These are phyloP conservation scores for Plasmodium sp. DNA, from an alignment of 169 alveolate genomes.

Conservation along the genomic window DNA sequence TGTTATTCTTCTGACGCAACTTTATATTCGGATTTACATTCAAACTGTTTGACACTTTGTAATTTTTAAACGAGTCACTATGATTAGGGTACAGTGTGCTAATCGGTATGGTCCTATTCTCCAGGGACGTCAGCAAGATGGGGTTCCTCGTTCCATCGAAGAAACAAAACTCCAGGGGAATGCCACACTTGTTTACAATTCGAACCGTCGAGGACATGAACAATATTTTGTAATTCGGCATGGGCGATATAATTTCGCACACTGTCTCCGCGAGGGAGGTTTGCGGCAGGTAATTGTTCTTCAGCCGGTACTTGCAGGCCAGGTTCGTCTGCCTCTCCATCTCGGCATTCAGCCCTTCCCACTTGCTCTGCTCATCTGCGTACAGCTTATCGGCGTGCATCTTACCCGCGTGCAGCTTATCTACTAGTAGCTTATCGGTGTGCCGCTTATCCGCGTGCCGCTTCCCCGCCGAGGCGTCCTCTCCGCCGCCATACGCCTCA, in stretches of 20 bases:
- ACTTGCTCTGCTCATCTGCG: constrained; percentile 1
- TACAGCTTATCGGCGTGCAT: no score
- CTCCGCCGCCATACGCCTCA: neutral
- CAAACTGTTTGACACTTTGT: constrained; percentile 66
- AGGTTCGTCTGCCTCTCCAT: constrained; percentile 41
- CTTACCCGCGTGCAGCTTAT: no score
- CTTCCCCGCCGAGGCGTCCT: neutral
- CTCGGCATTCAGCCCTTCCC: constrained; percentile 23
- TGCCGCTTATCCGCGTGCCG: no score
- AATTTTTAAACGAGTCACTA: constrained; percentile 67
- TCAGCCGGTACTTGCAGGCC: constrained; percentile 9
- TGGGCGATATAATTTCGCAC: constrained; percentile 88
- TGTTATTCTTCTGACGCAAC: constrained; percentile 58
- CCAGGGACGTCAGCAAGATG: constrained; percentile 79
- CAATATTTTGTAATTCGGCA: constrained; percentile 88
- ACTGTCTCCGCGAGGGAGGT: constrained; percentile 73
- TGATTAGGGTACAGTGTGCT: constrained; percentile 66
- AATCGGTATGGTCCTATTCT: constrained; percentile 79
- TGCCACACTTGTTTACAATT: constrained; percentile 85
- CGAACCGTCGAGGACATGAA: constrained; percentile 87
- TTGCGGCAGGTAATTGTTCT: constrained; percentile 39
- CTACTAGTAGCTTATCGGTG: no score
- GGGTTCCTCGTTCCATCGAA: constrained; percentile 80
- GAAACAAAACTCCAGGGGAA: constrained; percentile 86
- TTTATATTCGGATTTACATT: constrained; percentile 59